Evolutionary conservation across 1,139 yeast genomes (phyloP), one percentile per base, ranked within the genome.

Genomic region (Pichia sp.): DNA sequence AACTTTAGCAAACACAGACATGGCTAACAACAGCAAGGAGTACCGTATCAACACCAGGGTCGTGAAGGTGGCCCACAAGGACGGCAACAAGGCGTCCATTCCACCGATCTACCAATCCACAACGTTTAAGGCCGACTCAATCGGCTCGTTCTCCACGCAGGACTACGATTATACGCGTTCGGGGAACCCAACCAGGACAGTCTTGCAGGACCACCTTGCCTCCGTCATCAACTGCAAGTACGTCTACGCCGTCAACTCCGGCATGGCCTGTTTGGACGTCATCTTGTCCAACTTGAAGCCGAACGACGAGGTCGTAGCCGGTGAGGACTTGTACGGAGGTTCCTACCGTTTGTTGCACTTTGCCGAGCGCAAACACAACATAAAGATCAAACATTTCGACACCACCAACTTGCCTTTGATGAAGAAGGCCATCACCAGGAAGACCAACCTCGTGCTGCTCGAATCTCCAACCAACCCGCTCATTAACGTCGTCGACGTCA

Each of bases 391-490:
- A 58, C 96, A 90, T 69, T 81, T 85, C 57, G 97, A 92, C 69
- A 90, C 97, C 30, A 86, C 97, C 26, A 74, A 85, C 66, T 75
- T 84, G 47, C 82, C 76, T 48, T 73, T 80, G 50, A 82, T 90
- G 59, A 77, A 76, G 62, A 72, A 80, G 32, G 77, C 79, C 55
- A 77, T 83, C 52, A 75, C 76, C 8, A 59, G 68, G 16, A 76
- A 76, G 55, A 88, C 93, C 15, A 81, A 78, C 65, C 81, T 90
- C 85, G 84, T 90, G 52, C 80, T 90, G 61, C 78, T 92, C 62
- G 97, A 90, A 72, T 81, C 90, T 45, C 97, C 97, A 47, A 90
- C 97, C 5, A 90, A 90, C 70, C 97, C 97, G 26, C 78, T 90
- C 62, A 87, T 90, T 70, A 88, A 90, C 71, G 89, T 90, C 58